A percentile compares a stretch with the other conserved stretches of the same genome.
Conservation (phyloP, 2,329 filamentous ascomycete genomes). For the Sarocladium oryzae region DNA sequence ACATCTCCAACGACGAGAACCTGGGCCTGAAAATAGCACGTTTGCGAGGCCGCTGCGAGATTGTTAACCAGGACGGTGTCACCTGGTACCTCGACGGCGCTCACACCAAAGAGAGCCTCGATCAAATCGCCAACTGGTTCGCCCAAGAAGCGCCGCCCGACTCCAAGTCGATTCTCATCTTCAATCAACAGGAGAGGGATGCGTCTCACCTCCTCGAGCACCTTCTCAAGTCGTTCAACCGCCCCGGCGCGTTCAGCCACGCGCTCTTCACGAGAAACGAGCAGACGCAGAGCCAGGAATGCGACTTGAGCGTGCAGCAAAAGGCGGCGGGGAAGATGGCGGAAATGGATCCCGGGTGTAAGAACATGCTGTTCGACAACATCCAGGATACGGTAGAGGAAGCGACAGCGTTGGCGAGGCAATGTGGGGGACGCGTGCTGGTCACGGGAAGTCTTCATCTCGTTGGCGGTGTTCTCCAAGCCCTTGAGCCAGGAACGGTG, state of each 20-base stretch:
- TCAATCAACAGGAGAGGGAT: slow-evolving; percentile 89
- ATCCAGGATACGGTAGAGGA: slow-evolving; percentile 63
- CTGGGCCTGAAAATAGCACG: slow-evolving; percentile 60
- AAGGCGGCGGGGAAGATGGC: slow-evolving; percentile 55
- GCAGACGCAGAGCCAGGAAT: slow-evolving; percentile 14
- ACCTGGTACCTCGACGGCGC: slow-evolving; percentile 83
- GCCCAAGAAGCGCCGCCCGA: slow-evolving; percentile 36
- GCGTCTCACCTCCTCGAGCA: slow-evolving; percentile 57
- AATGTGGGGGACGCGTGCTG: slow-evolving; percentile 47
- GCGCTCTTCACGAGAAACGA: slow-evolving; percentile 79
- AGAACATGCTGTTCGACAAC: slow-evolving; percentile 52
- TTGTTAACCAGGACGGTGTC: slow-evolving; percentile 43
- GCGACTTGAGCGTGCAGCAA: slow-evolving; percentile 56
- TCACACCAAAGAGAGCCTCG: slow-evolving; percentile 79
- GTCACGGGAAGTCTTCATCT: slow-evolving; percentile 82
- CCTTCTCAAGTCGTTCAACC: slow-evolving; percentile 48
- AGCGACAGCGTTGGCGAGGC: slow-evolving; percentile 37
- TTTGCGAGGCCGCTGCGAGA: slow-evolving; percentile 74
- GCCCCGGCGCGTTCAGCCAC: slow-evolving; percentile 52
- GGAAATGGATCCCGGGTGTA: slow-evolving; percentile 40
- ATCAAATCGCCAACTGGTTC: slow-evolving; percentile 73
- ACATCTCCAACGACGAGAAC: slow-evolving; percentile 41
- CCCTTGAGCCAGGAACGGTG: slow-evolving; percentile 47
- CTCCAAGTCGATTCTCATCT: slow-evolving; percentile 56
- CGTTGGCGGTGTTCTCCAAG: slow-evolving; percentile 70